These are phyloP conservation scores for Phanerodontia chrysosporium DNA, from an alignment of 768 basidiomycete species.

Conservation along the genomic window DNA sequence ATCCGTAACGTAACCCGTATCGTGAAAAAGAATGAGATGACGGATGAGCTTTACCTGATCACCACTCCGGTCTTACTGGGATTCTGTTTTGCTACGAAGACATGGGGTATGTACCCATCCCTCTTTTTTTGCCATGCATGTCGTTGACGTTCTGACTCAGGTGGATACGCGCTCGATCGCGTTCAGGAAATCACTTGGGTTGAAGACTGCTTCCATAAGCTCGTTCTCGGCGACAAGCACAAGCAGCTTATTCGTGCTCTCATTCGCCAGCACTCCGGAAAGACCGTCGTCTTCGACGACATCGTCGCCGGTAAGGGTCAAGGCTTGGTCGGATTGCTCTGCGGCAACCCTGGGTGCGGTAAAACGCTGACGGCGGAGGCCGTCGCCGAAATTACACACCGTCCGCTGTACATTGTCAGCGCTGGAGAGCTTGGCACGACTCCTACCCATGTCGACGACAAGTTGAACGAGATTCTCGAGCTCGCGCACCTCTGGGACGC, in stretches of 20 bases:
- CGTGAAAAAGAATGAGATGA: neutral
- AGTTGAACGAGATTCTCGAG: slow-evolving; percentile 22
- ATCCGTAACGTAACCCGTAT: neutral
- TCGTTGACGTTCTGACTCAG: slow-evolving; percentile 12
- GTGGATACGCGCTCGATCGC: slow-evolving; percentile 28
- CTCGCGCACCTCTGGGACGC: slow-evolving; percentile 33
- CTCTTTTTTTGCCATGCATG: neutral
- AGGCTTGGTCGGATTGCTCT: slow-evolving; percentile 33
- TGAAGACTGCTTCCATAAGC: slow-evolving; percentile 29
- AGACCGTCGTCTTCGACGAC: slow-evolving; percentile 21
- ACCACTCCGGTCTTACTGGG: slow-evolving; percentile 4
- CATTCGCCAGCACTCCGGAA: slow-evolving; percentile 16
- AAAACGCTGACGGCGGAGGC: slow-evolving; percentile 36
- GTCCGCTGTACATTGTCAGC: slow-evolving; percentile 29
- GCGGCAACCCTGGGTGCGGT: slow-evolving; percentile 33
- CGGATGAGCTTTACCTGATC: slow-evolving; percentile 2
- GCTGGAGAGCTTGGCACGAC: slow-evolving; percentile 31
- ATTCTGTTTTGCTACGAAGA: slow-evolving; percentile 7
- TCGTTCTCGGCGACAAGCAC: slow-evolving; percentile 31
- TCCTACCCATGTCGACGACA: slow-evolving; percentile 22
- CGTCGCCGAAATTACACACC: slow-evolving; percentile 25
- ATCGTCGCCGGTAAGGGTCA: slow-evolving; percentile 34
- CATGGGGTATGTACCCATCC: slow-evolving; percentile 2
- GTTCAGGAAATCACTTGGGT: slow-evolving; percentile 29
- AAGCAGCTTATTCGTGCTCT: slow-evolving; percentile 31